Evolutionary conservation across 2,329 filamentous ascomycete genomes (phyloP), one percentile per base, ranked within the genome.

Genomic region (Phoma herbarum): DNA sequence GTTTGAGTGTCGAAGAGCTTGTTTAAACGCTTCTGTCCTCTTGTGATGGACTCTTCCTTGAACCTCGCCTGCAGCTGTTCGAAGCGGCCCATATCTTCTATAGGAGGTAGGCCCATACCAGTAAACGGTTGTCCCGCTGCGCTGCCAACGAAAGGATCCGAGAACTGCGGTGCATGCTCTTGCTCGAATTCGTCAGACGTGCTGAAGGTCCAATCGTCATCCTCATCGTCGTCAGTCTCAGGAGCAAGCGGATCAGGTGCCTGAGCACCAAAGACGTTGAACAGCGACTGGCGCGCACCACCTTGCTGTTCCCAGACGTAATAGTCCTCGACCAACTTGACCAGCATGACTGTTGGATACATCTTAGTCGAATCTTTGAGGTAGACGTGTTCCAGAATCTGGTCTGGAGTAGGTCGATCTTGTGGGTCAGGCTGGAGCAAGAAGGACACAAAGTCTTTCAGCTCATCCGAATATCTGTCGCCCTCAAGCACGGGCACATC

Each of bases 291-390:
- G 44, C 91, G 85, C 64, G 86, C 86, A 26, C 90, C 90, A 23
- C 91, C 91, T 10, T 87, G 84, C 8, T 87, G 84, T 74, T 93
- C 90, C 91, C 91, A 94, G 20, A 88, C 72, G 70, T 88, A 89
- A 77, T 90, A 94, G 12, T 86, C 88, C 63, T 87, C 85, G 10
- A 94, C 88, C 1, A 94, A 81, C 59, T 86, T 82, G 2, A 86
- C 79, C 2, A 94, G 82, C 4, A 82, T 83, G 0, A 84, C 84
- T 0, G 88, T 87, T 0, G 91, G 90, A 67, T 90, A 88, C 43
- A 80, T 79, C 14, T 84, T 80, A 7, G 82, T 81, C 0, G 89
- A 90, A 59, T 88, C 85, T 58, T 79, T 80, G 55, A 93, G 84
- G 71, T 90, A 93, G 0, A 83, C 83, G 69, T 93, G 90, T 43